Percentiles rank a stretch among this genome's conserved stretches.
Conservation (phyloP, 805 yeast species). For the Candida arabinofermentans region DNA sequence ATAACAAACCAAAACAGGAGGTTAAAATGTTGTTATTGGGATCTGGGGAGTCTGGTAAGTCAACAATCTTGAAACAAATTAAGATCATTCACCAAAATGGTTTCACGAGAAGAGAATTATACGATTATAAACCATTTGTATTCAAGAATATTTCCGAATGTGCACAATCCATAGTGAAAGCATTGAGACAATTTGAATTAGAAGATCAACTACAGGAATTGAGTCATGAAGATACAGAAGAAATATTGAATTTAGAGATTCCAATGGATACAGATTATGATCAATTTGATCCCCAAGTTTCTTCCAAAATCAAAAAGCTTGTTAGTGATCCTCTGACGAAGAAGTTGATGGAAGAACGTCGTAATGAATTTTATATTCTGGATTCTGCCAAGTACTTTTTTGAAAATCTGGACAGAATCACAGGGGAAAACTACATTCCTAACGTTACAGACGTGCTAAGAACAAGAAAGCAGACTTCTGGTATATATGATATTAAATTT, state of each 20-base stretch:
- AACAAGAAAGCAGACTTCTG: constrained; percentile 89
- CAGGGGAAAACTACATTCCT: constrained; percentile 61
- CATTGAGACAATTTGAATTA: constrained; percentile 50
- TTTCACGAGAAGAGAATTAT: constrained; percentile 63
- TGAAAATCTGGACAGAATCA: constrained; percentile 59
- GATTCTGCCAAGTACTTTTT: constrained; percentile 83
- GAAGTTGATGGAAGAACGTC: constrained; percentile 51
- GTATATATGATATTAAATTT: constrained; percentile 80
- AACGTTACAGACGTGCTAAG: constrained; percentile 73
- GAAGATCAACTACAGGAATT: constrained; percentile 32
- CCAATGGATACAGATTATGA: constrained; percentile 49
- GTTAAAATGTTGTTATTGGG: constrained; percentile 77
- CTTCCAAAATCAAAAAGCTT: constrained; percentile 44
- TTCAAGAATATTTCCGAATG: constrained; percentile 75
- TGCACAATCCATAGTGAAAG: constrained; percentile 64
- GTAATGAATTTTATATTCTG: constrained; percentile 72
- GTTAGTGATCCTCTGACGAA: constrained; percentile 58
- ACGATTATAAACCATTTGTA: constrained; percentile 74
- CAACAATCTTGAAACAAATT: constrained; percentile 79
- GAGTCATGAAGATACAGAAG: constrained; percentile 37
- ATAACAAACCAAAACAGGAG: constrained; percentile 35
- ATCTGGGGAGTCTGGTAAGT: constrained; percentile 84
- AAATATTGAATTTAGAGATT: constrained; percentile 42
- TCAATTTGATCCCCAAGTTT: constrained; percentile 46
- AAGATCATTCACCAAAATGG: constrained; percentile 73